These are phyloP conservation scores for Pythium aquatile DNA, from an alignment of 352 stramenopile species.

Conservation along the genomic window DNA sequence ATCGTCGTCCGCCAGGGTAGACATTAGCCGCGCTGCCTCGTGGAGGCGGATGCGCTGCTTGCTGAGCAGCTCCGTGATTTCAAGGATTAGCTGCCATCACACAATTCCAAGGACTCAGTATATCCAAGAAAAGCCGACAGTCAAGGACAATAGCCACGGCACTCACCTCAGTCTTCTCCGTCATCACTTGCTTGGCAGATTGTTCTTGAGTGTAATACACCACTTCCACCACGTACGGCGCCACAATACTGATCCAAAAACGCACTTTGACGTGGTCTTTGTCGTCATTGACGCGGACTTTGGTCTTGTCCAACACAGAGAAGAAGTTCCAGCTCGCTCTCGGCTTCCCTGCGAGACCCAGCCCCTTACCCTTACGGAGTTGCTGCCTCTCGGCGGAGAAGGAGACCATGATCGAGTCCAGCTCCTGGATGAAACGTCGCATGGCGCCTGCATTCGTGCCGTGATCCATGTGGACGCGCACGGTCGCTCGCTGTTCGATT, in stretches of 20 bases:
- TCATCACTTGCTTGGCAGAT: constrained; percentile 56
- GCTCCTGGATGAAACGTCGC: constrained; percentile 72
- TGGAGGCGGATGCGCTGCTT: constrained; percentile 27
- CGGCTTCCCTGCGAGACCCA: constrained; percentile 48
- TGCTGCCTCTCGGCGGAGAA: constrained; percentile 22
- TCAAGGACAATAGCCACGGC: not conserved
- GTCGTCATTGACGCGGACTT: constrained; percentile 27
- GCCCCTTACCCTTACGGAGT: constrained; percentile 34
- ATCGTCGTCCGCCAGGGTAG: not conserved
- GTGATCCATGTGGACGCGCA: constrained; percentile 62
- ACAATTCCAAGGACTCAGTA: not conserved
- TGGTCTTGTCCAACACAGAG: constrained; percentile 40
- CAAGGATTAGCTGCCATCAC: constrained; percentile 34
- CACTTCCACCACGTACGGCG: constrained; percentile 66
- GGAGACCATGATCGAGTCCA: constrained; percentile 48
- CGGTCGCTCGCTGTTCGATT: constrained; percentile 49
- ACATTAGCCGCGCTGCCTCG: constrained; percentile 19
- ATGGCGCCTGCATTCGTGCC: constrained; percentile 42
- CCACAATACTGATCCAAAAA: constrained; percentile 76
- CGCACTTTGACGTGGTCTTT: constrained; percentile 34
- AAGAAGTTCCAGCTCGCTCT: constrained; percentile 45
- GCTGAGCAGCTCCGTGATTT: constrained; percentile 52
- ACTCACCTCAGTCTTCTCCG: constrained; percentile 65
- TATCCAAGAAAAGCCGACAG: not conserved
- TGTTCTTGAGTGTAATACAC: constrained; percentile 76